These are phyloP conservation scores for Lotmaria passim DNA, from an alignment of 208 protist genomes.

Conservation along the genomic window DNA sequence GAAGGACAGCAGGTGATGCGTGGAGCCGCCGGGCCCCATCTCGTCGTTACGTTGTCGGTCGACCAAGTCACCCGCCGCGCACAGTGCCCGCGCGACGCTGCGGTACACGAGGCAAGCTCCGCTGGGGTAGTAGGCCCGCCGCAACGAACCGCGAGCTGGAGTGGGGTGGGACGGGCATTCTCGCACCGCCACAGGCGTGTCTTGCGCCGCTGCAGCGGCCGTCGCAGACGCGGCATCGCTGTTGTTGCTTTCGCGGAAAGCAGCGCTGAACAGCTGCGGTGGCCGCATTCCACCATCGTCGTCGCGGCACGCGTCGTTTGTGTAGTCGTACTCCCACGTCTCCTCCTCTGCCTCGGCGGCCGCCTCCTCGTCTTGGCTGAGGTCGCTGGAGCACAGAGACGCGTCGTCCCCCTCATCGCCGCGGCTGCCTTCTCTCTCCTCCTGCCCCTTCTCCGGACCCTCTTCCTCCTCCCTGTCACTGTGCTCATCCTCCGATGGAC, in stretches of 20 bases:
- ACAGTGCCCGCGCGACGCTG: slow-evolving; percentile 50
- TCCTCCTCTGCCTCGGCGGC: neutral
- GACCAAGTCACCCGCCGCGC: slow-evolving; percentile 37
- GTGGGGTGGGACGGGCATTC: slow-evolving; percentile 31
- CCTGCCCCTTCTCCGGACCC: neutral
- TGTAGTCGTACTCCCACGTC: slow-evolving; percentile 30
- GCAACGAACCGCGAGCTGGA: slow-evolving; percentile 34
- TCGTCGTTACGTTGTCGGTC: slow-evolving; percentile 32
- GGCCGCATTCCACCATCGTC: slow-evolving; percentile 29
- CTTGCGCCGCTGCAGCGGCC: slow-evolving; percentile 17
- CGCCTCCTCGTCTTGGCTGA: neutral
- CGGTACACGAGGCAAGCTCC: slow-evolving; percentile 64
- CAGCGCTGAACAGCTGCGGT: neutral
- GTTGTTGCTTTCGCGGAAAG: neutral
- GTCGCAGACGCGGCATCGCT: slow-evolving; percentile 12
- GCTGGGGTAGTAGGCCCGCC: slow-evolving; percentile 50
- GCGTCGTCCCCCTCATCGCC: neutral
- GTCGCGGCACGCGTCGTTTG: slow-evolving; percentile 19
- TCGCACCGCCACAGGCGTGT: slow-evolving; percentile 19
- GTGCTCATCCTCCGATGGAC: neutral
- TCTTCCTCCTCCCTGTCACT: neutral
- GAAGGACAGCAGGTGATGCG: slow-evolving; percentile 67
- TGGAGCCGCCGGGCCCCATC: slow-evolving; percentile 43
- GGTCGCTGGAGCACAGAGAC: neutral
- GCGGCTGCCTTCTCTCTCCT: neutral